Conservation (phyloP, 1,284 basidiomycete species). For the Meira nashicola region DNA sequence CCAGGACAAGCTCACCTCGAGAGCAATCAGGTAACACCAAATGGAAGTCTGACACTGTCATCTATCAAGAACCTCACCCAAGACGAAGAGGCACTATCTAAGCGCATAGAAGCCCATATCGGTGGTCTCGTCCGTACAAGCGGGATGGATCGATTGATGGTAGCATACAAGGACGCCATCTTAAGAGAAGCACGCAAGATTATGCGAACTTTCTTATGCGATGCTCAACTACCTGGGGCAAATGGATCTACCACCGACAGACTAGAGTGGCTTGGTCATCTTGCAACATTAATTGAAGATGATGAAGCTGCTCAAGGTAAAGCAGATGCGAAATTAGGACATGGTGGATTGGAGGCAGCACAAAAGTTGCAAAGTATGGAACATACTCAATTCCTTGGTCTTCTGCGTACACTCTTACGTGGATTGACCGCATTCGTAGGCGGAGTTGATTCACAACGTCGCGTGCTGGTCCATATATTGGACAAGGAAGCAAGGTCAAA, state of each 20-base stretch:
- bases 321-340: constrained; percentile 6
- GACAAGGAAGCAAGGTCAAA: constrained; percentile 54
- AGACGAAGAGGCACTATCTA: constrained; percentile 55
- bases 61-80: neutral
- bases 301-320: constrained; percentile 15
- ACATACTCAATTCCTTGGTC: constrained; percentile 66
- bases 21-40: neutral
- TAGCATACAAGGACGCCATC: constrained; percentile 73
- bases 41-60: no score
- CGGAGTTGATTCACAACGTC: constrained; percentile 66
- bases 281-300: constrained; percentile 32
- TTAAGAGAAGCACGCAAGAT: constrained; percentile 65
- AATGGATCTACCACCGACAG: constrained; percentile 12
- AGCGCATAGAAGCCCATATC: constrained; percentile 67
- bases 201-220: constrained; percentile 15
- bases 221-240: neutral
- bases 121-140: constrained; percentile 71
- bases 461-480: constrained; percentile 63
- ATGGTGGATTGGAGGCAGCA: constrained; percentile 12
- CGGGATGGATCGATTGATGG: constrained; percentile 66
- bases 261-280: constrained; percentile 46
- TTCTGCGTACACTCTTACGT: constrained; percentile 65
- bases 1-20: neutral
- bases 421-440: constrained; percentile 68
- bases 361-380: constrained; percentile 65